These are phyloP conservation scores for Microdochium trichocladiopsis DNA, from an alignment of 2,329 filamentous ascomycete genomes.

Conservation along the genomic window DNA sequence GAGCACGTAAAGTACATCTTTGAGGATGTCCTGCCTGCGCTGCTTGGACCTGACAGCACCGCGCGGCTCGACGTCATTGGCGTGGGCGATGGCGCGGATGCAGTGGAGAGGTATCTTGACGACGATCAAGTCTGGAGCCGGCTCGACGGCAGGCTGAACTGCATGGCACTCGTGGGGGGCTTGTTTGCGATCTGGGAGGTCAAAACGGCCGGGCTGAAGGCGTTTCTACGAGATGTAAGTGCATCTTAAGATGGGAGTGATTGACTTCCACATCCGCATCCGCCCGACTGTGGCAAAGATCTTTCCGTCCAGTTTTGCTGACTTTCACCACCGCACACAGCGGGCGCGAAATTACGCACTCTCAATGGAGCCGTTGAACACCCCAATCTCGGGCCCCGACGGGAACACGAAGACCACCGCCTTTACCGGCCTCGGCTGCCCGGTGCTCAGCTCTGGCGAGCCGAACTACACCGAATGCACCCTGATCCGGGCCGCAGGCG, in stretches of 20 bases:
- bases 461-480: conserved; percentile 51
- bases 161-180: conserved; percentile 43
- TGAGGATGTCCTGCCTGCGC: conserved; percentile 46
- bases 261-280: too few species aligned
- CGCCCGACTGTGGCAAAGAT: neutral
- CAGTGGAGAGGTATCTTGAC: conserved; percentile 51
- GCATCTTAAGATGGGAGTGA: neutral
- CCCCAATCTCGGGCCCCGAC: conserved; percentile 43
- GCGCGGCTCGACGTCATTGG: conserved; percentile 64
- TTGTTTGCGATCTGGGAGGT: conserved; percentile 31
- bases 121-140: conserved; percentile 40
- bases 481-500: conserved; percentile 45
- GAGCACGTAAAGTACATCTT: conserved; percentile 66
- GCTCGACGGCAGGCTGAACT: conserved; percentile 35
- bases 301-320: conserved; percentile 5
- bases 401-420: conserved; percentile 33
- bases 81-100: conserved; percentile 58
- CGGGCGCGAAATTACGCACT: conserved; percentile 55
- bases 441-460: conserved; percentile 64
- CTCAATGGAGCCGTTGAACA: conserved; percentile 43
- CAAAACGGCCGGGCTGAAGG: conserved; percentile 33
- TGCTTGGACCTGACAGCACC: conserved; percentile 30
- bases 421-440: conserved; percentile 49
- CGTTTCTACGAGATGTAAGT: conserved; percentile 45
- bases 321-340: conserved; percentile 24